Base-by-base conservation (phyloP, 768 basidiomycete genomes). In the Rhizopogon sp. region DNA sequence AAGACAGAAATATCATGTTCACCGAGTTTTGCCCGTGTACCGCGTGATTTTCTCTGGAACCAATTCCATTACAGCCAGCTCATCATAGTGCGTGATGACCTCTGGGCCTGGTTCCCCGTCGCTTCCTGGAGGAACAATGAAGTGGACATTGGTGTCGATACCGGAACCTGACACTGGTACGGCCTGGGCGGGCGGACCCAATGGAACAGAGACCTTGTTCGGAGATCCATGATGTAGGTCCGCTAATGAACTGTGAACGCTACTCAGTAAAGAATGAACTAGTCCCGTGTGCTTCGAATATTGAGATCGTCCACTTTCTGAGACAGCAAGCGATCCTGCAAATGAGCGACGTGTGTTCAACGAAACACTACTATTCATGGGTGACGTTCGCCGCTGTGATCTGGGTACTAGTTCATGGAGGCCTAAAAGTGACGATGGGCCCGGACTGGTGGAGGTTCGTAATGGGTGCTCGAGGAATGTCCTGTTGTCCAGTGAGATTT, bases 31-130 rank as follows among this genome's bases (percentile, higher is more conserved):
- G 35, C 20, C 29, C 51, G 61, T 46, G 39, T 60, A 57, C 11
- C 57, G 64, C 11, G 50, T 52, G n/a, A 64, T 44, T 45, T 54
- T 53, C 1, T 6, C n/a, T 25, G 53, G 45, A 28, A 68, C 58
- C 35, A 62, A 35, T 35, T 11, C 35, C 10, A 4, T 9, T 35
- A 11, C 10, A 4, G 9, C 4, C 2, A 9, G 35, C 35, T 4
- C 9, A 5, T 35, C 35, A 13, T 35, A 11, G 9, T 11, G 10
- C 35, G 11, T 11, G 35, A 35, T 11, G 11, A 35, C 35, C 35
- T 35, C 35, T 35, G 35, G 2, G 9, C 10, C 10, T 35, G 35
- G 35, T 4, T 35, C 35, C 11, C 35, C 35, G 35, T 35, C 35
- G 35, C 10, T 11, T 8, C 35, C 11, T 2, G 62, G 61, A 17